Evolutionary conservation across 345 rosid genomes (phyloP), one percentile per base, ranked within the genome.

Genomic region (Psidium guajava): DNA sequence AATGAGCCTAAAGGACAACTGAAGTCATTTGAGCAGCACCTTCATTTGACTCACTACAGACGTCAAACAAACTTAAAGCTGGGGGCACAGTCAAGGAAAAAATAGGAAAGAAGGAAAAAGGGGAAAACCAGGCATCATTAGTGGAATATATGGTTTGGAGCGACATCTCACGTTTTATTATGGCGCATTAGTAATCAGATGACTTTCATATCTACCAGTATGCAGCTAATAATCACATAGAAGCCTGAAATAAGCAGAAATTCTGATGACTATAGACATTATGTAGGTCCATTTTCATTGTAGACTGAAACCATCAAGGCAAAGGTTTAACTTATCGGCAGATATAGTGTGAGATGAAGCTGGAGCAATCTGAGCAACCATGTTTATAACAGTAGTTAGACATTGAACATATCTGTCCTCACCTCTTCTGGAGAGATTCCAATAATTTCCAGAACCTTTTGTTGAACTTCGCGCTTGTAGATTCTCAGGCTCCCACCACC

Each of bases 401-500:
- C 54, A 73, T 74, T 1, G n/a, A 84, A 82, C 24, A 64, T 83
- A 59, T 28, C 58, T 16, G 44, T 64, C 44, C 87, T 93, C 85
- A 95, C 98, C 94, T 97, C 91, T 85, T 95, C 95, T 22, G 84
- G 88, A 47, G 96, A 91, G 86, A 97, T 92, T 86, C 99, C 99
- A 86, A 96, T 89, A 86, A 91, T 94, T 91, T 94, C 94, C 87
- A 96, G 83, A 81, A 97, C 97, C 91, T 93, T 95, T 90, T 96
- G 93, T 88, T 97, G 99, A 81, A 96, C 86, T 80, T 94, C 98
- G 6, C 98, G 96, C 88, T 93, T 94, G 87, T 95, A 93, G 83
- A 96, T 97, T 93, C 98, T 96, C 90, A 97, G 92, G 91, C 99
- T 97, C 88, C 98, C 99, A 42, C 98, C 99, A 50, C 99, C 99